Conservation (phyloP, 2,329 filamentous ascomycete species). For the Cyphellophora europaea region DNA sequence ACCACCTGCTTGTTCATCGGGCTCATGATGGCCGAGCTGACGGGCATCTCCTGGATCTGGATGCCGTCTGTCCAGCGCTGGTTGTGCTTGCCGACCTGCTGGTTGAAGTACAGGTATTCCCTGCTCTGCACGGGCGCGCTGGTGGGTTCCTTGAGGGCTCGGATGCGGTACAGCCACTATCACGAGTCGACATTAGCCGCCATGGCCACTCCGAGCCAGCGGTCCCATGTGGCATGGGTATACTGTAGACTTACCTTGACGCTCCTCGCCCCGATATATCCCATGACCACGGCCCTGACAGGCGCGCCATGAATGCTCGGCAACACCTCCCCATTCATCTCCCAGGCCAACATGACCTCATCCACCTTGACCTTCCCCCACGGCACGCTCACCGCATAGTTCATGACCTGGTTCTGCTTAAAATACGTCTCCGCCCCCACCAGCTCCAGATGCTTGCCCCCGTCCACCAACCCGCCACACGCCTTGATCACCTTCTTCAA, state of each 20-base stretch:
- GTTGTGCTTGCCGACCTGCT: constrained; percentile 61
- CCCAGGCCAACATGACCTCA: constrained; percentile 60
- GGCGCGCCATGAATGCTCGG: constrained; percentile 59
- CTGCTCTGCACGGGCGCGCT: constrained; percentile 53
- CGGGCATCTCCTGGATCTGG: constrained; percentile 64
- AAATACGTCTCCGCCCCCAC: constrained; percentile 66
- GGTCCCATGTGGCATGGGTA: too few relatives aligned
- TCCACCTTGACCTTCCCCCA: constrained; percentile 58
- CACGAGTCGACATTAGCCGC: too few relatives aligned
- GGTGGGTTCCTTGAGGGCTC: constrained; percentile 48
- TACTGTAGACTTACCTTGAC: too few relatives aligned
- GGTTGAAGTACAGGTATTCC: constrained; percentile 61
- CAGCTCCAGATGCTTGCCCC: constrained; percentile 56
- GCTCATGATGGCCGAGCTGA: constrained; percentile 57
- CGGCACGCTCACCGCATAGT: constrained; percentile 60
- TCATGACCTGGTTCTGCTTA: constrained; percentile 55
- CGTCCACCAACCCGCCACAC: constrained; percentile 51
- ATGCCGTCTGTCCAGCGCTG: constrained; percentile 49
- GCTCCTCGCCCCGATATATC: constrained; percentile 58
- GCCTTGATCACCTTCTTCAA: constrained; percentile 62
- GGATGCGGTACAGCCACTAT: constrained; percentile 49
- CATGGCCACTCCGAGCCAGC: too few relatives aligned
- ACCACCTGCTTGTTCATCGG: constrained; percentile 52
- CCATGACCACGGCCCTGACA: constrained; percentile 52
- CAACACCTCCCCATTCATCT: constrained; percentile 59